Evolutionary conservation across 805 yeast genomes (phyloP).

Genomic region (Brettanomyces bruxellensis): DNA sequence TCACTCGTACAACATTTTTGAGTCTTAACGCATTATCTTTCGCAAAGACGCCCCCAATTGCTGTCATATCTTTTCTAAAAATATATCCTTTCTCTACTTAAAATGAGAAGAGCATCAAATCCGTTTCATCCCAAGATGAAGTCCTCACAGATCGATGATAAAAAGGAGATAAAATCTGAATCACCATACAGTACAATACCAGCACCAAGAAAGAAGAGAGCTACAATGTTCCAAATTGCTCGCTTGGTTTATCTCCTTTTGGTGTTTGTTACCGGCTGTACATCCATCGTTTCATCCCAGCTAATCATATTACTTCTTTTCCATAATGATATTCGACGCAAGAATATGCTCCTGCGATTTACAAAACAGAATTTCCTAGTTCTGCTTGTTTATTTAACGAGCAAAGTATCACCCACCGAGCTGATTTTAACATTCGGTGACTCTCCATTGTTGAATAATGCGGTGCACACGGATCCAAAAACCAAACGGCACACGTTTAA

Average conservation of each 20-base stretch:
- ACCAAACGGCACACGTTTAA: conserved; percentile 7
- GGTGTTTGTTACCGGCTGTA: conserved; percentile 27
- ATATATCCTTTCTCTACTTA: too few species aligned
- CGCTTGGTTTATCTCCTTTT: conserved; percentile 17
- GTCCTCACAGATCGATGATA: too few species aligned
- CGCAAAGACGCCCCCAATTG: too few species aligned
- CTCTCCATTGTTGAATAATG: conserved; percentile 4
- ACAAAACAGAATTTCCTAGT: conserved; percentile 54
- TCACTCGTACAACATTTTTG: too few species aligned
- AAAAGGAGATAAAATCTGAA: too few species aligned
- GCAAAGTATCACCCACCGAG: conserved; percentile 42
- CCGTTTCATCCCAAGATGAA: too few species aligned
- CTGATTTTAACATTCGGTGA: conserved; percentile 36
- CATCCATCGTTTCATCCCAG: conserved; percentile 42
- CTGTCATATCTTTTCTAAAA: too few species aligned
- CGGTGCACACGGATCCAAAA: conserved; percentile 3
- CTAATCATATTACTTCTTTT: conserved; percentile 27
- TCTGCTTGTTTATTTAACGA: conserved; percentile 41
- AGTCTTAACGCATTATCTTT: too few species aligned
- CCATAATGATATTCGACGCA: conserved; percentile 21
- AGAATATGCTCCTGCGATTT: conserved; percentile 35
- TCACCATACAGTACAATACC: too few species aligned
- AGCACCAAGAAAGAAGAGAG: conserved; percentile 5
- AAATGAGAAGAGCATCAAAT: too few species aligned
- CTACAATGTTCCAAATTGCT: conserved; percentile 16